Evolutionary conservation across 148 eudicot species (phyloP).

Genomic region (Spergularia marina): DNA sequence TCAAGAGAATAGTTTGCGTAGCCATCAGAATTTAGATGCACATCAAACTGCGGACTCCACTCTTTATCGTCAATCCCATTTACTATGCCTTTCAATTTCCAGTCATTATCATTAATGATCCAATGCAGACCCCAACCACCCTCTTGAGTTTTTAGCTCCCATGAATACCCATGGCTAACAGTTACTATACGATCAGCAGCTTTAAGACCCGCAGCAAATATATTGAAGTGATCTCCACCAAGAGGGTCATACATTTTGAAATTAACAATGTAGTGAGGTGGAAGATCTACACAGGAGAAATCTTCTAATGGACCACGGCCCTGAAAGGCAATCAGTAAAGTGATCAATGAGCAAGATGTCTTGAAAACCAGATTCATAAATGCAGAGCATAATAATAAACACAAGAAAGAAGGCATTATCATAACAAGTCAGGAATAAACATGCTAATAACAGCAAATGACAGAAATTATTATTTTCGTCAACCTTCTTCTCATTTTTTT

Average conservation of each 20-base stretch:
- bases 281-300: constrained; percentile 71
- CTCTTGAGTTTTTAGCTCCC: constrained; percentile 88
- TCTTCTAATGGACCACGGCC: constrained; percentile 93
- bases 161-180: constrained; percentile 91
- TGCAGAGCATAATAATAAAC: neutral
- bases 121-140: constrained; percentile 96
- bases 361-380: neutral
- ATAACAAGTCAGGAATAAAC: too few relatives aligned
- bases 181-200: constrained; percentile 88
- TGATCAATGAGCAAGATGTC: neutral
- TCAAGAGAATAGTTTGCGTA: constrained; percentile 74
- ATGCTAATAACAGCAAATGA: too few relatives aligned
- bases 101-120: constrained; percentile 71
- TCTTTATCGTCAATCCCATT: constrained; percentile 84
- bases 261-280: constrained; percentile 73
- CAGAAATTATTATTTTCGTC: too few relatives aligned
- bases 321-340: constrained; percentile 34
- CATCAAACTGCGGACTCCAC: constrained; percentile 77
- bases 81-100: constrained; percentile 92
- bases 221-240: constrained; percentile 92
- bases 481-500: too few relatives aligned
- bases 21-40: constrained; percentile 69
- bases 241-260: constrained; percentile 79
- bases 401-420: neutral
- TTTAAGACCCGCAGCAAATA: constrained; percentile 87